Conservation (phyloP, 2,329 filamentous ascomycete genomes). For the Fusarium luffae region DNA sequence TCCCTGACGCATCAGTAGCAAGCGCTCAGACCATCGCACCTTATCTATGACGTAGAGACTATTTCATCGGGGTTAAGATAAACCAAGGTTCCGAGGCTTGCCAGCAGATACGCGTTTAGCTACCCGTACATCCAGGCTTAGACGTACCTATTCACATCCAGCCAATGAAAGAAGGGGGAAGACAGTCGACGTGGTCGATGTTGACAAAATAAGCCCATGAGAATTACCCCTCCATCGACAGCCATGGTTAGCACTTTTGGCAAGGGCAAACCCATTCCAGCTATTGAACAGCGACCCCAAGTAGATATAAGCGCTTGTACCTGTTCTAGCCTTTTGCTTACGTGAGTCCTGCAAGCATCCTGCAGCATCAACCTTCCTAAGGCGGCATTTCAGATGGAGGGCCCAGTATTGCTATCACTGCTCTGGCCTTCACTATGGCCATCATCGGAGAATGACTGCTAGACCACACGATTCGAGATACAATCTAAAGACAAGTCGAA, state of each 20-base stretch:
- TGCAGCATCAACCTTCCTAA: not conserved
- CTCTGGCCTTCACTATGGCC: not conserved
- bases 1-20: not conserved
- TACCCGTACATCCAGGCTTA: not conserved
- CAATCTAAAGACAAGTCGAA: not conserved
- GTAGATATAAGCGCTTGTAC: not conserved
- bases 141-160: not conserved
- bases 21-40: not conserved
- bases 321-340: not conserved
- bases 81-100: not conserved
- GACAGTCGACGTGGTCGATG: not conserved
- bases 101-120: not conserved
- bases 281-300: not conserved
- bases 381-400: not conserved
- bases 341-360: not conserved
- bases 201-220: not conserved
- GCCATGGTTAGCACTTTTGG: not conserved
- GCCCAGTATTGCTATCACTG: not conserved
- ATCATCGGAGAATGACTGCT: not conserved
- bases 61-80: not conserved
- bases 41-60: not conserved
- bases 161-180: not conserved
- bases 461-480: not conserved
- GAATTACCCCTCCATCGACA: not conserved
- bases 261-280: not conserved